Evolutionary conservation across 2,329 filamentous ascomycete species (phyloP), one percentile per base, ranked within the genome.

Genomic region (Paecilomyces sp.): DNA sequence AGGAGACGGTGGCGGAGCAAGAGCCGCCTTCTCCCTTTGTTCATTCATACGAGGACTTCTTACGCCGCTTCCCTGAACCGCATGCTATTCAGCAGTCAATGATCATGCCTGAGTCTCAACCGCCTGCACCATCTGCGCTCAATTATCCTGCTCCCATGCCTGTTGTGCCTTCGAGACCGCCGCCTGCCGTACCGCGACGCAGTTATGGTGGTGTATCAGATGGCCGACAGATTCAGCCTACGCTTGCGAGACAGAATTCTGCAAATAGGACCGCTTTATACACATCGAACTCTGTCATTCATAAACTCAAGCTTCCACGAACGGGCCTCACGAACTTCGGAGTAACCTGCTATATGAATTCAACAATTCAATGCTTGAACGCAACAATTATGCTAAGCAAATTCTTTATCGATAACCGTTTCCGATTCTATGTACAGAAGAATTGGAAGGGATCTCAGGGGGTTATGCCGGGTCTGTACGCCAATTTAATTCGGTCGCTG

Each of bases 291-390:
- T 73, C 74, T 51, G 67, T 77, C 54, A 71, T 79, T 55, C 76
- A 77, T 60, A 72, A 76, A 13, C 75, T 79, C 30, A 77, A 77
- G 72, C 79, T 85, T 66, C 83, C 86, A n/a, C 79, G 80, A 36
- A 89, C 90, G 11, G 92, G 93, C 0, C 81, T 97, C 12, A 78
- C 86, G 60, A 97, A 97, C 66, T 90, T 91, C 50, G 85, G 86
- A 1, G 88, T 89, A 54, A 92, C 89, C 64, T 97, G 93, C 72
- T 97, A 96, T 70, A 92, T 94, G 80, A 97, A 96, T 74, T 88
- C 91, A n/a, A 88, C 88, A 0, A 80, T 97, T 28, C 93, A 97
- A 74, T 89, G 89, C 61, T 78, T 97, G 18, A 89, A 90, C 60
- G 88, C 87, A 1, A 93, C 92, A 0, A 77, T 82, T 8, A 78